Base-by-base conservation (phyloP, 345 rosid genomes). In the Mangifera indica region DNA sequence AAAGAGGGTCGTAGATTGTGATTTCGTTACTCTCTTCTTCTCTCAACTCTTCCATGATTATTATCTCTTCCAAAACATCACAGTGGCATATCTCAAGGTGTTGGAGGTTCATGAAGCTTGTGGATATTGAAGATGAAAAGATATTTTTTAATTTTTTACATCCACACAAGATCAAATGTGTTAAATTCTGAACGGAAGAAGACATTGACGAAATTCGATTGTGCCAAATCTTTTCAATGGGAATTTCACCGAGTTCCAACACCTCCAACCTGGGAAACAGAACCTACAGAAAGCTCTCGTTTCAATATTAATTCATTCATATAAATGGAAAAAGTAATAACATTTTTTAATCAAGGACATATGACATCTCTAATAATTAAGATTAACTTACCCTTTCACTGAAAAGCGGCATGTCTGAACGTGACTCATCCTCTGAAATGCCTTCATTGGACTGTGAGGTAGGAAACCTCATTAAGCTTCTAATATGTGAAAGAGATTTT, bases 211-310 rank as follows among this genome's bases (percentile, higher is more conserved):
- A 25, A 21, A 69, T 46, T 55, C 72, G 68, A 24, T 34, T 13
- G 8, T 61, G 5, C 76, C 82, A 81, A 53, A 81, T 53, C 60
- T 65, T 29, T 17, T 70, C 60, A 78, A 44, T 62, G 56, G 32
- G 18, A 66, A 81, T 29, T 29, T 52, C 3, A 21, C 10, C 4
- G 22, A 81, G 60, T 20, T 2, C 10, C 55, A 81, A 2, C 24
- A 13, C 9, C 69, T 81, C 76, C 70, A 81, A 57, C 24, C 13
- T 67, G 46, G 77, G 77, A 54, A 77, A 52, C 22, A 53, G 46
- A 14, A 71, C 79, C 81, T 81, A 71, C 40, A 20, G 18, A 6
- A 24, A 18, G 51, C 15, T 29, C 20, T 20, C 13, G 18, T 46
- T 48, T 58, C 37, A 58, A 58, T 25, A n/a, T n/a, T n/a, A n/a